Evolutionary conservation across 352 stramenopile species (phyloP), one percentile per base, ranked within the genome.

Genomic region (Elongisporangium undulatum): DNA sequence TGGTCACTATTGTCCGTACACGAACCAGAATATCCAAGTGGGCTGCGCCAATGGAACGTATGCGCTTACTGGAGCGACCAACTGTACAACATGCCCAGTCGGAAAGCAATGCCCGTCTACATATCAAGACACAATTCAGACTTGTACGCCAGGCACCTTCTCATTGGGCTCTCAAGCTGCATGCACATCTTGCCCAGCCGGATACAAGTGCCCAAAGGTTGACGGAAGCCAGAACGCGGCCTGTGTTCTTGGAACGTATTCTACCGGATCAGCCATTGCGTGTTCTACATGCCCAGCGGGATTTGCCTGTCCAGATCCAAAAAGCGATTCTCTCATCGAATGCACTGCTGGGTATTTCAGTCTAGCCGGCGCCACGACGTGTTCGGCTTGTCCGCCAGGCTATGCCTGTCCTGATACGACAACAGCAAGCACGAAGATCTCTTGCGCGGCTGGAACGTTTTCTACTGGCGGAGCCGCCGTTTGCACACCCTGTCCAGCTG

Each of bases 341-440:
- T 96, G 87, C 34, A 16, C 55, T 8, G 51, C 74, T 24, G 89
- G 88, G 7, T 82, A 61, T 2, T 96, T 88, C 57, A 94, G 80
- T 51, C 68, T 69, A 0, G 64, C 64, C 19, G 85, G 84, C 0
- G 62, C 84, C 4, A 75, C 64, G 8, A 22, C 55, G 1, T 97
- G 89, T 55, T 80, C 69, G 4, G 41, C 63, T 3, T 97, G 89
- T 58, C 58, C 72, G 9, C 67, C 84, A 20, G 90, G 89, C 0
- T 95, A 89, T 61, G 72, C 82, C 17, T 96, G 87, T 61, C 81
- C 82, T 3, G 79, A 88, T 59, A 69, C 72, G 1, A 84, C 72
- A 7, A 45, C 34, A 17, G 71, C 72, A 0, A 87, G 67, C 21
- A 58, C 79, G 29, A 59, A 77, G 4, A 51, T 82, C 0, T 62